Evolutionary conservation across 495 filamentous ascomycete genomes (phyloP), one percentile per base, ranked within the genome.

Genomic region (Trichoderma virens): DNA sequence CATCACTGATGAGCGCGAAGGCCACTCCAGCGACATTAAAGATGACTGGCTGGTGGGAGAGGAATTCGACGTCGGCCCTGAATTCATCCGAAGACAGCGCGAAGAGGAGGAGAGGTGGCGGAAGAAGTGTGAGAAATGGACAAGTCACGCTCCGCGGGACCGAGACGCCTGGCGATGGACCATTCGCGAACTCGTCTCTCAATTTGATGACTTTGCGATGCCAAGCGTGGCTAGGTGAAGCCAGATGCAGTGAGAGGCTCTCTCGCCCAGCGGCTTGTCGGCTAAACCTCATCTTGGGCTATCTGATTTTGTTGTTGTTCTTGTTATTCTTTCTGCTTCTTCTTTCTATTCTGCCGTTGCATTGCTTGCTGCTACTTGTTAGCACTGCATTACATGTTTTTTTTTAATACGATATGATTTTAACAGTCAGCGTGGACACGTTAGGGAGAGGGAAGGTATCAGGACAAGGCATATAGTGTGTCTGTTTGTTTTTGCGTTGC

Each of bases 21-120:
- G 79, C 62, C 69, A 79, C 7, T 70, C 70, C 65, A 78, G 79
- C 66, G 85, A 86, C 64, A 76, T 88, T 64, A 82, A 84, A 62
- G 88, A 92, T 65, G 88, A 92, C 69, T 90, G 88, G 83, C 82
- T 91, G 32, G 90, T 95, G 30, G 92, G 91, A 14, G 94, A 98
- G 74, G 94, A 98, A 73, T 98, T 98, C 71, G 94, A 98, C 73
- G 90, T 98, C 59, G 94, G 94, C 1, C 95, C 95, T 5, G 90
- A 92, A 75, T 98, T 97, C 71, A 88, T 98, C 60, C 83, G 86
- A 67, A 83, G 91, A 43, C 93, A 97, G 73, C 77, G 89, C 63
- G 92, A 92, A 65, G 94, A 98, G 74, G 94, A 98, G 76, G 88
- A 89, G 61, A 82, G 89, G 67, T 98, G 94, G 95, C 82, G 88